Base-by-base conservation (phyloP, 345 rosid genomes). In the Firmiana major region DNA sequence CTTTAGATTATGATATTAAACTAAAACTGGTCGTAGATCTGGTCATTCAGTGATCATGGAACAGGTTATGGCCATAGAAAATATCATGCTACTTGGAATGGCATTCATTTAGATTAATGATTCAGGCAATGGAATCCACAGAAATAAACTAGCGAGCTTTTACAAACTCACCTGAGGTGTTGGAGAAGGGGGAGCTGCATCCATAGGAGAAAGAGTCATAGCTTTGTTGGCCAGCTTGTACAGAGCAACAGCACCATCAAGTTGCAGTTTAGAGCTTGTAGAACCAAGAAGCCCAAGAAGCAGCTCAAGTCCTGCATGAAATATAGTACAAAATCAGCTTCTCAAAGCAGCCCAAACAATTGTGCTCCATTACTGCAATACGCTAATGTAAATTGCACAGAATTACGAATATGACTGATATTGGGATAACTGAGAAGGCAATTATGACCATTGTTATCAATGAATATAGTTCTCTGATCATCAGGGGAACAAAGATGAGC, bases 111-210 rank as follows among this genome's bases (percentile, higher is more conserved):
- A 21, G 13, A 42, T 42, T 38, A 49, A 26, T 1, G 36, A 28
- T 43, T 63, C 36, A 68, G 58, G 78, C 69, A 73, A 55, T 46
- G 65, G 74, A 75, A 53, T 67, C 45, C 77, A 70, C 5, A 38
- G 36, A 43, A 53, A 21, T 24, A 74, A 46, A 83, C 2, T 8
- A 75, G 5, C 40, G 9, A 51, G 42, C 46, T 31, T 79, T 26
- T 75, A 75, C 45, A 63, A 87, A 54, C 84, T 75, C 77, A 91
- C 99, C 88, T 93, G 94, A 76, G 92, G 97, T 51, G 97, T 96
- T 78, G 99, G 98, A 82, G 99, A 94, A 11, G 94, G 97, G 54
- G 99, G 98, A 78, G 98, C 98, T 67, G 98, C 97, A 84, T 97
- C 98, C 65, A 88, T 84, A 10, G 97, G 93, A 80, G 98, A 94